A percentile compares a stretch with the other conserved stretches of the same genome.
These are phyloP conservation scores for Poa annua DNA, from an alignment of 176 grass and related monocot genomes.

Conservation along the genomic window DNA sequence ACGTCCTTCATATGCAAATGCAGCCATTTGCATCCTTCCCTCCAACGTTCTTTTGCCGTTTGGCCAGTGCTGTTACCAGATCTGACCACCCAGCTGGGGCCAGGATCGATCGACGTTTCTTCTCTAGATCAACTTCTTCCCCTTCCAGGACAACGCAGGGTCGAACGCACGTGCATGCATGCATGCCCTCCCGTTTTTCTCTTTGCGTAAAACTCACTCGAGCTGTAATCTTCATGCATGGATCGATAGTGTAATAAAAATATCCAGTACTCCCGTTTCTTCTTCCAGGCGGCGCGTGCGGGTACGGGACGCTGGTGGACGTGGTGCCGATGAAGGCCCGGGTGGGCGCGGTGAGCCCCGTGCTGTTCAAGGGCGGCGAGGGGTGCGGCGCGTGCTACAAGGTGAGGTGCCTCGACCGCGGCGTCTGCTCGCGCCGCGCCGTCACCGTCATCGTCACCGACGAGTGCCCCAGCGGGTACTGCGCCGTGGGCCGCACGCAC, in stretches of 20 bases:
- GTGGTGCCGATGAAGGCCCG: slow-evolving; percentile 82
- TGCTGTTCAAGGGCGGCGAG: slow-evolving; percentile 89
- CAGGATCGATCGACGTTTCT: slow-evolving; percentile 23
- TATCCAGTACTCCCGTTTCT: no score
- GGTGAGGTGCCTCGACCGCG: slow-evolving; percentile 72
- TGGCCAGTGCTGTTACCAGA: slow-evolving; percentile 22
- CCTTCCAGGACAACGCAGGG: slow-evolving; percentile 1
- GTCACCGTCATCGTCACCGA: slow-evolving; percentile 95
- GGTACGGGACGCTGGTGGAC: slow-evolving; percentile 94
- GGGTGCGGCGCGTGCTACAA: slow-evolving; percentile 99
- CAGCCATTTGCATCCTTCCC: slow-evolving; percentile 19
- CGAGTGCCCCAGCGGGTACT: slow-evolving; percentile 86
- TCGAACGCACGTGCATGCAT: slow-evolving; percentile 16
- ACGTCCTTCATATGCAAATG: neutral
- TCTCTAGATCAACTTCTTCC: slow-evolving; percentile 15
- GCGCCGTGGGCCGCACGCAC: slow-evolving; percentile 62
- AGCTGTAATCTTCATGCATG: no score
- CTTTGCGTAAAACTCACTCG: no score
- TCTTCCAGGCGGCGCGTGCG: slow-evolving; percentile 67
- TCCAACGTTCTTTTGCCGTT: slow-evolving; percentile 10
- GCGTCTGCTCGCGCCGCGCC: slow-evolving; percentile 84
- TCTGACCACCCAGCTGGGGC: slow-evolving; percentile 11
- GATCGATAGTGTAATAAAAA: no score
- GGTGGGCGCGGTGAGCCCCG: slow-evolving; percentile 91
- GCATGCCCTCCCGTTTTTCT: neutral